Evolutionary conservation across 108 stramenopile species (phyloP), one percentile per base, ranked within the genome.

Genomic region (Cyclotella cryptica): DNA sequence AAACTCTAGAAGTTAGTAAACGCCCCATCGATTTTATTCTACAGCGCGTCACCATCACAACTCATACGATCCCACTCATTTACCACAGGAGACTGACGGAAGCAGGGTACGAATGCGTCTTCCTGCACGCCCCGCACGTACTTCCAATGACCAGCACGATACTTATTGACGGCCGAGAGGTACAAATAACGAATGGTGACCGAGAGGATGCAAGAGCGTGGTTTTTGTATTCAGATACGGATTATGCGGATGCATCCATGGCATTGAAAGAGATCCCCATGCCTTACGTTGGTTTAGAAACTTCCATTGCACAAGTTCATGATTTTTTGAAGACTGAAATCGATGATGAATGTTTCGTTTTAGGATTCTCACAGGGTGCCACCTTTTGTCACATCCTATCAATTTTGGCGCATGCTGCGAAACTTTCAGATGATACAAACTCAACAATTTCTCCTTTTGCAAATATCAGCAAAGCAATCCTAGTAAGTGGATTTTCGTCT

Each of bases 291-390:
- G 88, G 88, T 10, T 46, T 86, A 57, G 76, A 88, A 13, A 67
- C 71, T 40, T 81, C 83, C 1, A 66, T 86, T 39, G 30, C 58
- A 35, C 43, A 66, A 24, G 18, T 86, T 8, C 29, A 55, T 54
- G 45, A 73, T 10, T 74, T 70, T 29, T 35, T 86, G 46, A n/a
- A 13, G 10, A 41, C 67, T 49, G 11, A 43, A 12, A 42, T 30
- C 9, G 57, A 19, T 29, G 66, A 53, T 14, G 41, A 18, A 17
- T 63, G 45, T 43, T 52, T 22, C 18, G 24, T 88, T 21, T 44
- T 86, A 11, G 88, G 88, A 14, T 88, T 88, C 58, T 86, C 85
- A 10, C 88, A 88, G 58, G 85, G 88, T 30, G 88, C 79, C 24
- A 80, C 85, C 19, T 73, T 88, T 11, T 71, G 62, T 10, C 85